A percentile compares a stretch with the other conserved stretches of the same genome.
These are phyloP conservation scores for Nephromyces sp. DNA, from an alignment of 169 alveolate species.

Conservation along the genomic window DNA sequence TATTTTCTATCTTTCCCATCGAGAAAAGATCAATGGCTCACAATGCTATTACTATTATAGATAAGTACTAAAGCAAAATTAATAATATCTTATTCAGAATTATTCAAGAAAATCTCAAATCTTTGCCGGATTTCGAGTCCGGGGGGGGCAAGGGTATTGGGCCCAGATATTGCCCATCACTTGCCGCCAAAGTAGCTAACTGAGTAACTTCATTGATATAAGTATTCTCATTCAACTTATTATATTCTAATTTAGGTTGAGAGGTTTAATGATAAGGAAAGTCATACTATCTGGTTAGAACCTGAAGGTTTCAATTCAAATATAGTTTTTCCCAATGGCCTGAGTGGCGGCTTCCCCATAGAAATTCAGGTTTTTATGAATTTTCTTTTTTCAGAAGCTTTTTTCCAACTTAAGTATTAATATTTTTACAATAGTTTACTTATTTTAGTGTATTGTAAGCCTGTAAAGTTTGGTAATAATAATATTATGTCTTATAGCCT, in stretches of 20 bases:
- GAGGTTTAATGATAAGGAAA: slow-evolving; percentile 55
- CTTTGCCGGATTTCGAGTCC: slow-evolving; percentile 53
- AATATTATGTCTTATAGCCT: too few relatives aligned
- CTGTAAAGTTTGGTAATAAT: too few relatives aligned
- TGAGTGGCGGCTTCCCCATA: slow-evolving; percentile 74
- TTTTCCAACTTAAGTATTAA: too few relatives aligned
- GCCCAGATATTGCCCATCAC: slow-evolving; percentile 85
- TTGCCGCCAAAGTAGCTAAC: slow-evolving; percentile 31
- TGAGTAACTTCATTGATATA: background rate
- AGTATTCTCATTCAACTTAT: too few relatives aligned
- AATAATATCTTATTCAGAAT: slow-evolving; percentile 3
- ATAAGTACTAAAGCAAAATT: too few relatives aligned
- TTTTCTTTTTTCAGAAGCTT: too few relatives aligned
- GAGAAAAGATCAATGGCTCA: too few relatives aligned
- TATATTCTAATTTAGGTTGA: background rate
- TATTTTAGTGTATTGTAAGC: too few relatives aligned
- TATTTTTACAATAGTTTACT: too few relatives aligned
- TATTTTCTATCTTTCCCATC: too few relatives aligned
- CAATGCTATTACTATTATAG: too few relatives aligned
- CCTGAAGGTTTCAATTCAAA: slow-evolving; percentile 72
- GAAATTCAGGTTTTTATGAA: slow-evolving; percentile 49
- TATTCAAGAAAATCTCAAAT: slow-evolving; percentile 24
- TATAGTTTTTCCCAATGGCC: slow-evolving; percentile 78
- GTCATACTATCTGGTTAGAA: slow-evolving; percentile 84
- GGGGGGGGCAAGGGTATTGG: slow-evolving; percentile 72